Evolutionary conservation across 2,329 filamentous ascomycete species (phyloP).

Genomic region (Colletotrichum aenigma): DNA sequence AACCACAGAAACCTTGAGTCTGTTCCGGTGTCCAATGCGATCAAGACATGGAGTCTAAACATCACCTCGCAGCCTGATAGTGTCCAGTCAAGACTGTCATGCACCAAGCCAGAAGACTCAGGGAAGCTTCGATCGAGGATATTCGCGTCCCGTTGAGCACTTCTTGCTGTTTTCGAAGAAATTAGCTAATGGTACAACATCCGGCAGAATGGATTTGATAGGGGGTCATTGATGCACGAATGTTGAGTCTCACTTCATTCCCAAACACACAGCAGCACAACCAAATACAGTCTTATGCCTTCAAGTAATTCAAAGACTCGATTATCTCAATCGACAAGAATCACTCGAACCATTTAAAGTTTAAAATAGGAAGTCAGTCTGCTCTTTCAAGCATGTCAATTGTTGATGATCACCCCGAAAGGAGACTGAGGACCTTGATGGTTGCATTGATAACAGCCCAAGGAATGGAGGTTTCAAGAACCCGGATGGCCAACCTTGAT

Average conservation of each 20-base stretch:
- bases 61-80: accelerated
- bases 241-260: not conserved
- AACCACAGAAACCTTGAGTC: not conserved
- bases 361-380: not conserved
- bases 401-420: not conserved
- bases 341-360: not conserved
- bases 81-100: accelerated
- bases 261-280: not conserved
- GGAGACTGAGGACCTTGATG: slow-evolving; percentile 19
- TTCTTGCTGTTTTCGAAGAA: accelerated
- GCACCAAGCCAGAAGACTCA: not conserved
- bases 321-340: not conserved
- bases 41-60: not conserved
- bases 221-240: not conserved
- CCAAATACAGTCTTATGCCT: not conserved
- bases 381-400: not conserved
- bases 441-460: slow-evolving; percentile 1
- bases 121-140: not conserved
- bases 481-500: slow-evolving; percentile 23
- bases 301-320: not conserved
- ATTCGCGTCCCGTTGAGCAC: accelerated
- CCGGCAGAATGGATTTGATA: accelerated
- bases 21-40: accelerated
- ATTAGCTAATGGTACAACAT: not conserved
- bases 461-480: not conserved